A percentile compares a stretch with the other conserved stretches of the same genome.
Evolutionary conservation across 176 grass and related monocot species (phyloP).

Genomic region (Phyllostachys edulis): DNA sequence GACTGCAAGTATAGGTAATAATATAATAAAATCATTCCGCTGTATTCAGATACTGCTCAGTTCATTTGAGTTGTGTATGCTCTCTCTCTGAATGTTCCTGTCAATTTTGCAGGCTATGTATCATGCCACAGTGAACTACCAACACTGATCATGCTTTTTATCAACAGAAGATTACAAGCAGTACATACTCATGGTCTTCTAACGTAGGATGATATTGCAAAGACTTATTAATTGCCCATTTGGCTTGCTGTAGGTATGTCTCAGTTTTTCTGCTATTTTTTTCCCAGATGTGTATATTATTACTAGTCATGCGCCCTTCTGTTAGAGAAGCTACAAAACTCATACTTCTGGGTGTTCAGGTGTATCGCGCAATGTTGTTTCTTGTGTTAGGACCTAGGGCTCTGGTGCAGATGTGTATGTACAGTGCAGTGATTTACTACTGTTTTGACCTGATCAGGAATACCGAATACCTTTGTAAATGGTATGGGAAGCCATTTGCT

Average conservation of each 20-base stretch:
- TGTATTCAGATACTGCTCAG: neutral
- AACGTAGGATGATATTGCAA: slow-evolving; percentile 13
- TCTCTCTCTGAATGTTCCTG: neutral
- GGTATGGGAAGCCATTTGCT: neutral
- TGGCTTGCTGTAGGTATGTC: neutral
- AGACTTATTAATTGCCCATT: neutral
- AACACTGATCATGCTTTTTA: neutral
- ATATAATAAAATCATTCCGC: neutral
- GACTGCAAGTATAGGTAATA: neutral
- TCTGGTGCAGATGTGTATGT: neutral
- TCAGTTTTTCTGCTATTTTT: neutral
- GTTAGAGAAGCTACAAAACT: neutral
- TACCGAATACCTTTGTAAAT: neutral
- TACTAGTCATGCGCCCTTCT: neutral
- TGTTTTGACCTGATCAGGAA: neutral
- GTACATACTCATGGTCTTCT: slow-evolving; percentile 30
- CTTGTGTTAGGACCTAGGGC: neutral
- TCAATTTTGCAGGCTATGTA: slow-evolving; percentile 12
- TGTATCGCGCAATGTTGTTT: neutral
- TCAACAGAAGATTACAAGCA: neutral
- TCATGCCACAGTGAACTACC: neutral
- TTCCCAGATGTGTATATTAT: slow-evolving; percentile 6
- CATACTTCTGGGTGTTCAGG: neutral
- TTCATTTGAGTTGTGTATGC: neutral
- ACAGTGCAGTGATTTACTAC: neutral